These are phyloP conservation scores for Cadophora sp. DNA, from an alignment of 2,329 filamentous ascomycete species.

Conservation along the genomic window DNA sequence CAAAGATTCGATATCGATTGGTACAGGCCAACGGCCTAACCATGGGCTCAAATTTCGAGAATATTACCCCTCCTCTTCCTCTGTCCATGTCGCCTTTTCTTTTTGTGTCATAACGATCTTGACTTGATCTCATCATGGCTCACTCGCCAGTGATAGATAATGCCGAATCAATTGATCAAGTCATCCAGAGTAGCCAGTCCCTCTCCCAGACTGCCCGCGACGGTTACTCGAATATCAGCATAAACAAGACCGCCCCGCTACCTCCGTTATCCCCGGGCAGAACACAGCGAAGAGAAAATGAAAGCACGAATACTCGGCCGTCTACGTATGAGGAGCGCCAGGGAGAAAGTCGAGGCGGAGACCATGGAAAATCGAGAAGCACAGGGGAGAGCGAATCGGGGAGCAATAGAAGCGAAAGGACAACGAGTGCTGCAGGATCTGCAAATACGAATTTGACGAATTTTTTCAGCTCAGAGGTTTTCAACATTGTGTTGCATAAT, in stretches of 20 bases:
- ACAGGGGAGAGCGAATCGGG: conserved; percentile 8
- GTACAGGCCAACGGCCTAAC: neutral
- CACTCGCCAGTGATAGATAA: neutral
- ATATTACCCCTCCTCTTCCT: neutral
- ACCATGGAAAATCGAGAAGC: conserved; percentile 2
- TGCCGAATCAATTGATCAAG: conserved; percentile 29
- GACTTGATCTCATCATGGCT: conserved; percentile 1
- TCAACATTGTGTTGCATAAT: conserved; percentile 57
- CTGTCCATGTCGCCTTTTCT: neutral
- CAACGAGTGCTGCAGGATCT: neutral
- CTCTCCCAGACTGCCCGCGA: conserved; percentile 1
- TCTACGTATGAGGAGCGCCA: neutral
- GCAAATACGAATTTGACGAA: conserved; percentile 45
- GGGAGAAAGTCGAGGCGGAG: conserved; percentile 2
- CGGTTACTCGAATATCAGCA: neutral
- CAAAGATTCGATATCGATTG: neutral
- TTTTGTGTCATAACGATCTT: neutral
- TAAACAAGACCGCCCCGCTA: conserved; percentile 18
- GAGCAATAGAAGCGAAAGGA: conserved; percentile 19
- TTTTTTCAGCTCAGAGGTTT: conserved; percentile 57
- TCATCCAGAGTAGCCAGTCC: conserved; percentile 25
- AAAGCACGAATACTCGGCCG: neutral
- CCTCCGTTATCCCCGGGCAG: neutral
- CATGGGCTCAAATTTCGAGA: neutral
- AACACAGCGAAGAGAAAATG: neutral